phyloP scores from a whole-genome alignment of 148 eudicot species.

The Rhododendron molle region DNA sequence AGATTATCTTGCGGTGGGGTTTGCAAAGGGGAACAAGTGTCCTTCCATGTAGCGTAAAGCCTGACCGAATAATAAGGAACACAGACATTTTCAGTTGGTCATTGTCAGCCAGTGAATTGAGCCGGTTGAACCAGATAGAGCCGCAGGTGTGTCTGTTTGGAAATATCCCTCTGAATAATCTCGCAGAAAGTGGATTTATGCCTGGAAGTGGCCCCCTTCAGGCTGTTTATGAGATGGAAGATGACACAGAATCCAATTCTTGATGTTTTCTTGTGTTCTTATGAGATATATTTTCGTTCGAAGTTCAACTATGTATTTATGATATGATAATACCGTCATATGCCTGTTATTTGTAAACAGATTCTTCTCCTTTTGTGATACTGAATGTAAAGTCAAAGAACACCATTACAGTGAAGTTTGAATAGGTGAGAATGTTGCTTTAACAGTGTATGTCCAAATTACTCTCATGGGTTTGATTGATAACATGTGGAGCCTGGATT shows the following conservation, averaged over 20 bases:
- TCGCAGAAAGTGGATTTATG: conserved; percentile 14
- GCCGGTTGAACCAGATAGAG: conserved; percentile 28
- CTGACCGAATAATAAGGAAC: conserved; percentile 25
- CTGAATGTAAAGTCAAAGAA: conserved; percentile 5
- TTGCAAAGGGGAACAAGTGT: conserved; percentile 32
- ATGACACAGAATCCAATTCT: conserved; percentile 24
- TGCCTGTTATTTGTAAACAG: neutral
- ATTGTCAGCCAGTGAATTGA: conserved; percentile 19
- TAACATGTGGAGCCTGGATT: neutral
- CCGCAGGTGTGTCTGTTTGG: conserved; percentile 32
- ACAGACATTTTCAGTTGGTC: conserved; percentile 29
- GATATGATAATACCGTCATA: neutral
- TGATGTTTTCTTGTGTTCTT: neutral
- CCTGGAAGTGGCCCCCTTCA: conserved; percentile 29
- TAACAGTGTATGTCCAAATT: neutral
- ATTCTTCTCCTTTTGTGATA: neutral
- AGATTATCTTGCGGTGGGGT: conserved; percentile 36
- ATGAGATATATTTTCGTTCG: neutral
- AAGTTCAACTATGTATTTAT: neutral
- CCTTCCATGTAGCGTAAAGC: conserved; percentile 28
- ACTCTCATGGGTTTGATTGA: neutral
- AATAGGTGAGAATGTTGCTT: neutral
- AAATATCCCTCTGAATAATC: conserved; percentile 8
- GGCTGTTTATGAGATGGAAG: conserved; percentile 30
- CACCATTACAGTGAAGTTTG: conserved; percentile 11